A percentile compares a stretch with the other conserved stretches of the same genome.
phyloP scores from a whole-genome alignment of 768 basidiomycete genomes.

The Macrolepiota fuliginosa region DNA sequence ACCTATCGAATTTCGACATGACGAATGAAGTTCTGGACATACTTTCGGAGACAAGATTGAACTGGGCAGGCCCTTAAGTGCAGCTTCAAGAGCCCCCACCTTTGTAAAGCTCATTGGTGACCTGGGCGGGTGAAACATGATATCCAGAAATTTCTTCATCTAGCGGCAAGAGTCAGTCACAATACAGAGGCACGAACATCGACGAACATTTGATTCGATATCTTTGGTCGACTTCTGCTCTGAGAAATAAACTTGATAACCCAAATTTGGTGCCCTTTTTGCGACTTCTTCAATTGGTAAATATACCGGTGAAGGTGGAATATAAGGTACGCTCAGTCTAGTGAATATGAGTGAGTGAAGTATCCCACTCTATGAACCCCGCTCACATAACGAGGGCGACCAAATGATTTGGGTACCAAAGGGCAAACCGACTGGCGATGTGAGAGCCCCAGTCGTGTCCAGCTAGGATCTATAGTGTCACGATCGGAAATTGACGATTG shows the following conservation, averaged over 20 bases:
- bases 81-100: constrained; percentile 18
- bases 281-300: constrained; percentile 51
- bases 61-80: not conserved
- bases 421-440: constrained; percentile 61
- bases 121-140: constrained; percentile 24
- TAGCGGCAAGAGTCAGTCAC: constrained; percentile 15
- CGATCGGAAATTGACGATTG: not conserved
- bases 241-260: constrained; percentile 70
- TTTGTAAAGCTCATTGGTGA: constrained; percentile 25
- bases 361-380: not conserved
- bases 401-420: constrained; percentile 69
- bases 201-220: constrained; percentile 55
- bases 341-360: constrained; percentile 1
- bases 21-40: not conserved
- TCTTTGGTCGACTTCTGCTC: constrained; percentile 46
- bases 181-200: not conserved
- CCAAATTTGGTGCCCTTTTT: constrained; percentile 50
- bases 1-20: not conserved
- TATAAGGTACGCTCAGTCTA: constrained; percentile 68
- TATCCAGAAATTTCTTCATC: constrained; percentile 36
- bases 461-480: constrained; percentile 48
- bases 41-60: not conserved
- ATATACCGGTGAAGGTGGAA: constrained; percentile 51
- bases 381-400: constrained; percentile 59
- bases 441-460: constrained; percentile 84